phyloP scores from a whole-genome alignment of 2,329 filamentous ascomycete species.

The Zalaria obscura region DNA sequence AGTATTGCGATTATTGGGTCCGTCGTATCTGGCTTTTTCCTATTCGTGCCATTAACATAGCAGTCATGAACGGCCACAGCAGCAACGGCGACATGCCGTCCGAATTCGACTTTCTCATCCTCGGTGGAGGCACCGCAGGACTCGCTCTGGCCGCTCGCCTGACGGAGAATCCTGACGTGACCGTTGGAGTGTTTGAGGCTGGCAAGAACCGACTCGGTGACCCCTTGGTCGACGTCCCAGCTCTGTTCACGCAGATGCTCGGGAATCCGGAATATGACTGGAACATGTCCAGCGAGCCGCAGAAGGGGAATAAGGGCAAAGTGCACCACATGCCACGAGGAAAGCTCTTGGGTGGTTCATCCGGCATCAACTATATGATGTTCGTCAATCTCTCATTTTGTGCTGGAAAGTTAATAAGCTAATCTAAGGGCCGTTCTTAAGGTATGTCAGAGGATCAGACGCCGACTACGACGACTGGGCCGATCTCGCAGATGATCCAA shows the following conservation, averaged over 20 bases:
- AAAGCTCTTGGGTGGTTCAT: constrained; percentile 22
- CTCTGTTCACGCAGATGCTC: constrained; percentile 5
- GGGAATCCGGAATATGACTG: constrained; percentile 11
- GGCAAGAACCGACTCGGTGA: constrained; percentile 9
- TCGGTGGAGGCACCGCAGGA: constrained; percentile 10
- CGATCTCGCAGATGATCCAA: constrained; percentile 23
- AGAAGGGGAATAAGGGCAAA: constrained; percentile 5
- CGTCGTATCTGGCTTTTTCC: no score
- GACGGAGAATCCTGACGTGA: constrained; percentile 7
- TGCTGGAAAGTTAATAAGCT: no score
- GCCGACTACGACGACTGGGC: constrained; percentile 35
- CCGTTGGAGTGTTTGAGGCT: constrained; percentile 8
- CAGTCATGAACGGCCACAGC: no score
- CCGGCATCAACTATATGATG: constrained; percentile 19
- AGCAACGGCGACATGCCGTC: not conserved
- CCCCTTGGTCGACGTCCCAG: constrained; percentile 10
- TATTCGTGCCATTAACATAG: no score
- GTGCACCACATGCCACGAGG: constrained; percentile 14
- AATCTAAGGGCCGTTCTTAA: not conserved
- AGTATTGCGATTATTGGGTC: no score
- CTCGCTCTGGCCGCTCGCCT: constrained; percentile 8
- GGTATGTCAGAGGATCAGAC: constrained; percentile 29
- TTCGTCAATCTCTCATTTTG: not conserved
- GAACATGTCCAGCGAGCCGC: constrained; percentile 8
- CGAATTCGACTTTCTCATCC: constrained; percentile 8